phyloP scores from a whole-genome alignment of 257 asterid genomes.

The Craterostigma plantagineum region DNA sequence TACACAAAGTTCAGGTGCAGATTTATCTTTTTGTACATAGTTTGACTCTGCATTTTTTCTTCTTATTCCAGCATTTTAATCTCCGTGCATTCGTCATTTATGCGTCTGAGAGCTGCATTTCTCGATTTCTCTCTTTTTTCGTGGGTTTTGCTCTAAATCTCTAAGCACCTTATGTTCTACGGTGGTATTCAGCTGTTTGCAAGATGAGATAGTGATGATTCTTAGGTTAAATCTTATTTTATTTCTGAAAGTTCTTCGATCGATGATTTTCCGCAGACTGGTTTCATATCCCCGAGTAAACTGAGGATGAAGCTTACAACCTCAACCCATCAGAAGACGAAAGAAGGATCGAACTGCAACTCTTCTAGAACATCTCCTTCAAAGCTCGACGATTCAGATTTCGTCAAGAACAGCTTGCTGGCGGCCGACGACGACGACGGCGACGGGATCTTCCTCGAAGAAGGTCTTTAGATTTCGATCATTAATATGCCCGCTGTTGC shows the following conservation, averaged over 20 bases:
- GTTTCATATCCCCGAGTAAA: conserved; percentile 81
- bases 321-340: conserved; percentile 39
- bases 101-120: no score
- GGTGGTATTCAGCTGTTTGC: no score
- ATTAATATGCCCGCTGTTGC: neutral
- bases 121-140: neutral
- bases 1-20: conserved; percentile 75
- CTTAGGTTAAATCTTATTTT: no score
- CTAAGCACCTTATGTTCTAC: no score
- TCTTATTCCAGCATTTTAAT: neutral
- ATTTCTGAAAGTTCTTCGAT: neutral
- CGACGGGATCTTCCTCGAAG: conserved; percentile 40
- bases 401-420: conserved; percentile 64
- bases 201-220: no score
- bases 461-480: conserved; percentile 25
- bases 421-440: conserved; percentile 22
- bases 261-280: conserved; percentile 29
- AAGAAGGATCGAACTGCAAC: conserved; percentile 60
- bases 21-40: no score
- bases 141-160: neutral
- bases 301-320: conserved; percentile 81
- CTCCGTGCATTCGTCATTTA: neutral
- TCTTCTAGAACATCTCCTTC: conserved; percentile 95
- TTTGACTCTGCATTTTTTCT: neutral
- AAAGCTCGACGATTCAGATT: conserved; percentile 60